These are phyloP conservation scores for Viridothelium virens DNA, from an alignment of 495 filamentous ascomycete species.

Conservation along the genomic window DNA sequence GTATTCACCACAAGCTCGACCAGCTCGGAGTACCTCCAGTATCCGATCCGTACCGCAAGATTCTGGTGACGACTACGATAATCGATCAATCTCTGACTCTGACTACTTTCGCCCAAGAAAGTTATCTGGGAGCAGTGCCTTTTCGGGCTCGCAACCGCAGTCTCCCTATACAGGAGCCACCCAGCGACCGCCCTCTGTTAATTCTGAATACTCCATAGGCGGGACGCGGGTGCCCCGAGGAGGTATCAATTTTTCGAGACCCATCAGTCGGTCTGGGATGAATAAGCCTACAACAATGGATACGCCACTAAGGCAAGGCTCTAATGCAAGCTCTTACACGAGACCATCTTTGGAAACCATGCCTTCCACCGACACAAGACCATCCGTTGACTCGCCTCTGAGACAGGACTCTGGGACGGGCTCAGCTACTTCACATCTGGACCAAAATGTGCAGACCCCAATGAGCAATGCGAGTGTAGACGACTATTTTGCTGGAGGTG, in stretches of 20 bases:
- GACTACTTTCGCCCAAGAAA: constrained; percentile 29
- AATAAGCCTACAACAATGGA: not conserved
- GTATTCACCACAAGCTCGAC: constrained; percentile 21
- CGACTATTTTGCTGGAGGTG: not conserved
- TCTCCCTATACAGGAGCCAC: constrained; percentile 49
- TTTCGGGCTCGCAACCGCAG: constrained; percentile 54
- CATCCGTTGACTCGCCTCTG: constrained; percentile 32
- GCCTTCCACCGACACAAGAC: constrained; percentile 32
- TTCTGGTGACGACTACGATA: constrained; percentile 53
- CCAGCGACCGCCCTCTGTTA: constrained; percentile 70
- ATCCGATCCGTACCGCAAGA: constrained; percentile 50
- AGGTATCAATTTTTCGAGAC: constrained; percentile 87
- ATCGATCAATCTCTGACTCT: constrained; percentile 29
- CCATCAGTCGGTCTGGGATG: constrained; percentile 59
- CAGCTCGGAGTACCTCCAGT: constrained; percentile 46
- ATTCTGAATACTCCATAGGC: constrained; percentile 63
- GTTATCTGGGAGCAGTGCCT: constrained; percentile 38
- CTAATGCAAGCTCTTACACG: constrained; percentile 6
- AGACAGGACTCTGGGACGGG: constrained; percentile 38
- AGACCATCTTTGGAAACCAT: constrained; percentile 23
- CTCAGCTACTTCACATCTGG: constrained; percentile 40
- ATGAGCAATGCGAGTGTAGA: not conserved
- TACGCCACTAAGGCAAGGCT: constrained; percentile 23
- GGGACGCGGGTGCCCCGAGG: constrained; percentile 59
- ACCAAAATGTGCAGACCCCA: constrained; percentile 52